Evolutionary conservation across 192 early-diverging fungal species (phyloP).

Genomic region (Coemansia sp.): DNA sequence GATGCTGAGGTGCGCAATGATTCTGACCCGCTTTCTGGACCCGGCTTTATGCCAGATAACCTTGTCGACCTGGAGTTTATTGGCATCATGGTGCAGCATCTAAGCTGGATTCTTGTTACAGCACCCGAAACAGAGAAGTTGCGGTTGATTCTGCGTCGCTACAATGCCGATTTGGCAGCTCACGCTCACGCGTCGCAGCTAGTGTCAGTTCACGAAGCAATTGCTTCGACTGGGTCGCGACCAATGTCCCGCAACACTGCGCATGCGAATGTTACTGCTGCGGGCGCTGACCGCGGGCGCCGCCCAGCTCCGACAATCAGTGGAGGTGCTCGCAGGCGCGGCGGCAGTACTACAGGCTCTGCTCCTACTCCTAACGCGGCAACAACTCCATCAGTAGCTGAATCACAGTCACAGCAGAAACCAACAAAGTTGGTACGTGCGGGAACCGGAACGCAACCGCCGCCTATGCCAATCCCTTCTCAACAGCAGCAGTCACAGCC

Average conservation of each 20-base stretch:
- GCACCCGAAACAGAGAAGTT: slow-evolving; percentile 86
- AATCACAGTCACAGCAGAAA: neutral
- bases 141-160: slow-evolving; percentile 76
- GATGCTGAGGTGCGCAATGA: too few relatives aligned
- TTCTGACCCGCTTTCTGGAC: neutral
- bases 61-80: slow-evolving; percentile 74
- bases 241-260: neutral
- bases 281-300: neutral
- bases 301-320: neutral
- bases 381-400: neutral
- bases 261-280: neutral
- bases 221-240: neutral
- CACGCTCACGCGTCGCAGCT: slow-evolving; percentile 19
- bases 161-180: slow-evolving; percentile 52
- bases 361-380: neutral
- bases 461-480: neutral
- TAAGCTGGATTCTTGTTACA: slow-evolving; percentile 95
- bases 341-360: slow-evolving; percentile 3
- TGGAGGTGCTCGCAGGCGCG: neutral
- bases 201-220: slow-evolving; percentile 12
- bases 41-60: neutral
- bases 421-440: slow-evolving; percentile 13
- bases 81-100: slow-evolving; percentile 94
- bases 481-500: neutral
- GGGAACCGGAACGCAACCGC: neutral